These are phyloP conservation scores for Leishmania amazonensis DNA, from an alignment of 208 protist genomes.

Conservation along the genomic window DNA sequence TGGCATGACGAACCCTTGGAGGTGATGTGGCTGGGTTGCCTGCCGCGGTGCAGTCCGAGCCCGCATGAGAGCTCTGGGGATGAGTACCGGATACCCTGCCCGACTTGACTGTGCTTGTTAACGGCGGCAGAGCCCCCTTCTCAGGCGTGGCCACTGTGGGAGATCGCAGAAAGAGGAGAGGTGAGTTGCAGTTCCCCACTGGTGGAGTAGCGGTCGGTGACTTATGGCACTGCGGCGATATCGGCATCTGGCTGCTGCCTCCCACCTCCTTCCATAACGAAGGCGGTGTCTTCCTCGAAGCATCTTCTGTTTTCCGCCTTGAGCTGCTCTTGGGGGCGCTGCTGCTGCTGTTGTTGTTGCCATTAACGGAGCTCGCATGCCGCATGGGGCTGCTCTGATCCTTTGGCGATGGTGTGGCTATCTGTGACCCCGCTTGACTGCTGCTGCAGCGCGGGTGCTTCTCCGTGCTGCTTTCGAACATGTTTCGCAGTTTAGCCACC, in stretches of 20 bases:
- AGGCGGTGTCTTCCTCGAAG: background rate
- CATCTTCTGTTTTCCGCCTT: background rate
- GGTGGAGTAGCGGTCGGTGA: background rate
- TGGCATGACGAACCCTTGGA: background rate
- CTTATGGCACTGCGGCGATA: background rate
- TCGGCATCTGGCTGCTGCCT: background rate
- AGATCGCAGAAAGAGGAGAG: background rate
- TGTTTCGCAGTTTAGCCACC: slow-evolving; percentile 18
- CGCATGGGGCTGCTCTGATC: background rate
- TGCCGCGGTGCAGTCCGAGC: background rate
- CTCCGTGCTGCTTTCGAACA: slow-evolving; percentile 5
- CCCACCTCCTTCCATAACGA: background rate
- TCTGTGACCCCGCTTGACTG: background rate
- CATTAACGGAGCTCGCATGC: background rate
- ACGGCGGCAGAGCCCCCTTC: background rate
- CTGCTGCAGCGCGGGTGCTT: background rate
- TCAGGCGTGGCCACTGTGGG: background rate
- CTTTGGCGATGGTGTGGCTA: background rate
- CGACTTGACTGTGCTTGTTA: background rate
- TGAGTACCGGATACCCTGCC: background rate
- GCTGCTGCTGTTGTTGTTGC: background rate
- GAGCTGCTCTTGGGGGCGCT: background rate
- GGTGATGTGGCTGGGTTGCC: background rate
- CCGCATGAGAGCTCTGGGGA: background rate
- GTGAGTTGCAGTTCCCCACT: background rate